Evolutionary conservation across 257 asterid species (phyloP), one percentile per base, ranked within the genome.

Genomic region (Solanum sejunctum): DNA sequence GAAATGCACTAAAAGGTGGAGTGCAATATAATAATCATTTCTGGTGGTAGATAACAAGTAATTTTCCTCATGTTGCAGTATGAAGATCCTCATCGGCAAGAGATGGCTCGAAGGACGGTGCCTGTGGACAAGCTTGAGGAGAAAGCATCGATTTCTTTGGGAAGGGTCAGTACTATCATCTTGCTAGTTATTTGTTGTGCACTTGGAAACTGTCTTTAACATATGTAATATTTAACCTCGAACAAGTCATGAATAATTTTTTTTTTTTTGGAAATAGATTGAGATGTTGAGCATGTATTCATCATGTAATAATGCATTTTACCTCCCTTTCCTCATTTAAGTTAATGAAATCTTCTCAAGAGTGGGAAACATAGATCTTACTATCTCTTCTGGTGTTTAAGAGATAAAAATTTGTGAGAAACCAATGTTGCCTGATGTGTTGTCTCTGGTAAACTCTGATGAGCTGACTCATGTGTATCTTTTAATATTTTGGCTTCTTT

Each of bases 91-190:
- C 88, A 88, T 85, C 89, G 93, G 41, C 98, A 95, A 85, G 97
- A 93, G 86, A 94, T 88, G 32, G 99, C 98, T 86, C 92, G 93
- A 52, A 93, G 89, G 85, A 93, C 98, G 4, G 98, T 94, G 45
- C 95, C 97, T 52, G 86, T 88, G 87, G 99, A 93, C 82, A 93
- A 89, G 89, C 97, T 96, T 85, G 98, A 93, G 94, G 99, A 96
- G 91, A 96, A 96, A 88, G 95, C 99, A 80, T 36, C 87, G 88
- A 89, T 96, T 87, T 90, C 98, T 52, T 89, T 96, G 92, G 98
- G 98, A 83, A 94, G 98, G 95, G 98, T 95, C 87, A 88, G 92
- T 26, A 5, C 84, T 86, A 85, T 83, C 83, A 80, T 75, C 87
- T 87, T 56, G 26, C 84, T 83, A 23, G 82, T 81, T 67, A 82